A percentile compares a stretch with the other conserved stretches of the same genome.
These are phyloP conservation scores for Lepidium sativum DNA, from an alignment of 345 rosid genomes.

Conservation along the genomic window DNA sequence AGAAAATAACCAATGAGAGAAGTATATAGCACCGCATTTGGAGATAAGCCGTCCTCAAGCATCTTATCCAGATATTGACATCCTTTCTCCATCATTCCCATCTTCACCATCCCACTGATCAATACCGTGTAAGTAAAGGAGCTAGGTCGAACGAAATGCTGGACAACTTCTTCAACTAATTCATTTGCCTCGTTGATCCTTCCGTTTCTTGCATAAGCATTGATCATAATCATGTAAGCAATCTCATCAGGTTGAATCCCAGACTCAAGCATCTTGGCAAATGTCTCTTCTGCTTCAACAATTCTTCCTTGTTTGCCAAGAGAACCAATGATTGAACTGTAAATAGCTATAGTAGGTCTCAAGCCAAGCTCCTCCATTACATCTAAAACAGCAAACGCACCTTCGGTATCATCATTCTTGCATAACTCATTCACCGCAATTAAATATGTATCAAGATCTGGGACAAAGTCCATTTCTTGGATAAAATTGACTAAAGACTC, in stretches of 20 bases:
- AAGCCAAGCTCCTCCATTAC: constrained; percentile 47
- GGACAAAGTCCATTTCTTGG: constrained; percentile 38
- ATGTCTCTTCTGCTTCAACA: constrained; percentile 47
- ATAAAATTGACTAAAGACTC: constrained; percentile 32
- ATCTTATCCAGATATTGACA: constrained; percentile 53
- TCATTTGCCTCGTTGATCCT: constrained; percentile 39
- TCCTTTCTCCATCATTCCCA: constrained; percentile 46
- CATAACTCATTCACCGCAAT: constrained; percentile 44
- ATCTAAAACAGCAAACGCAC: constrained; percentile 35
- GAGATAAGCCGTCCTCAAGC: constrained; percentile 51
- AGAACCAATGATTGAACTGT: constrained; percentile 43
- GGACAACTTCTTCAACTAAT: constrained; percentile 50
- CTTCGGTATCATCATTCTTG: constrained; percentile 34
- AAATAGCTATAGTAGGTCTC: constrained; percentile 55
- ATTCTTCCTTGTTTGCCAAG: constrained; percentile 38
- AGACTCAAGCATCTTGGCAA: constrained; percentile 48
- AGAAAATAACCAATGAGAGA: constrained; percentile 44
- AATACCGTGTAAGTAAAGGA: constrained; percentile 49
- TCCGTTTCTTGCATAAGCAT: constrained; percentile 43
- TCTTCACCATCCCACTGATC: constrained; percentile 53
- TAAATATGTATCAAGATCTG: constrained; percentile 46
- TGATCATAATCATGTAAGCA: constrained; percentile 62
- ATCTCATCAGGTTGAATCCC: constrained; percentile 64
- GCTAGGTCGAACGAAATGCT: constrained; percentile 38
- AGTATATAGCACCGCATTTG: constrained; percentile 47